Percentiles rank a stretch among this genome's conserved stretches.
Conservation (phyloP, 306 rosid genomes). For the Medicago truncatula region DNA sequence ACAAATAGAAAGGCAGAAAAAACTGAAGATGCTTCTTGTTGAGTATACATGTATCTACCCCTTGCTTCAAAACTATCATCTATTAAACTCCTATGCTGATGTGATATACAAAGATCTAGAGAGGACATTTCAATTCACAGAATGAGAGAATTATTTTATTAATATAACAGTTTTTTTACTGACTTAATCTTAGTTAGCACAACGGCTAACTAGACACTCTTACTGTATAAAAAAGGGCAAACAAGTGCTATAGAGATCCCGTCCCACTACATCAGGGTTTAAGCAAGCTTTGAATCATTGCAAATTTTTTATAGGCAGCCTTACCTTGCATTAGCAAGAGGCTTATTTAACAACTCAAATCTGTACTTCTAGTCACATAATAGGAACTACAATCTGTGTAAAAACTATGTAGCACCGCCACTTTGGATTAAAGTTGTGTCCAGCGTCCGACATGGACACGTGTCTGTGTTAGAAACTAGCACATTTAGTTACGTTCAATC, state of each 20-base stretch:
- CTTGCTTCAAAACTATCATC: conserved; percentile 11
- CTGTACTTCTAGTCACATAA: neutral
- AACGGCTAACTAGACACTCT: neutral
- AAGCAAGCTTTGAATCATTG: neutral
- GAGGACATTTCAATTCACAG: conserved; percentile 5
- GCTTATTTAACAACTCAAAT: neutral
- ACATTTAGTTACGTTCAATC: conserved; percentile 1
- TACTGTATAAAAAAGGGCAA: neutral
- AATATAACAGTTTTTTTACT: neutral
- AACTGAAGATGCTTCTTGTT: conserved; percentile 10
- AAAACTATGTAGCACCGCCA: neutral
- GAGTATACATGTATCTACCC: neutral
- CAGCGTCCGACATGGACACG: neutral
- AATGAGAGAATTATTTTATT: conserved; percentile 6
- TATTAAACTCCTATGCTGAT: neutral
- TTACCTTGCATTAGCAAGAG: neutral
- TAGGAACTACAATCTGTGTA: neutral
- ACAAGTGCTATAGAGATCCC: neutral
- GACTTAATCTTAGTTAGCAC: neutral
- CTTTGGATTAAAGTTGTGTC: neutral
- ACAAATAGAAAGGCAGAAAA: conserved; percentile 20
- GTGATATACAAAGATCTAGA: conserved; percentile 3
- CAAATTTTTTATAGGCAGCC: neutral
- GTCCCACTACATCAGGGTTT: neutral
- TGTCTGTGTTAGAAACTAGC: neutral